A percentile compares a stretch with the other conserved stretches of the same genome.
Evolutionary conservation across 2,329 filamentous ascomycete species (phyloP).

Genomic region (Diplodia corticola): DNA sequence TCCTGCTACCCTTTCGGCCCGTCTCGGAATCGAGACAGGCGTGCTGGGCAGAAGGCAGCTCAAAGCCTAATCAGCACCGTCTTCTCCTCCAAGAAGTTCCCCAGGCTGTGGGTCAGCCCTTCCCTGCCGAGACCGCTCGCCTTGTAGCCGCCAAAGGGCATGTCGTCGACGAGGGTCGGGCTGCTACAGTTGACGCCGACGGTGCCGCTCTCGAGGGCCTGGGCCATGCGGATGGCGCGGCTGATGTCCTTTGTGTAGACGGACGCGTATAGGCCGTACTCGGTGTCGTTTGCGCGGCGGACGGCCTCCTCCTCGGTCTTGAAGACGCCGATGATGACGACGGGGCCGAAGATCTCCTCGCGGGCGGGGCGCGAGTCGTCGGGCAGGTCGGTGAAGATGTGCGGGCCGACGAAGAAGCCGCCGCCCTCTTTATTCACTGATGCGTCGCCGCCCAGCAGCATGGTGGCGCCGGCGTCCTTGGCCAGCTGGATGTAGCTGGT

Average conservation of each 20-base stretch:
- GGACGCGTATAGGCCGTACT: constrained; percentile 41
- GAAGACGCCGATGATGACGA: constrained; percentile 41
- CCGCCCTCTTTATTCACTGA: constrained; percentile 33
- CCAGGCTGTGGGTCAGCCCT: constrained; percentile 32
- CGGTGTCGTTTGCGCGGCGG: constrained; percentile 39
- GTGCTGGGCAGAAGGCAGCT: too few relatives aligned
- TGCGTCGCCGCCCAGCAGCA: constrained; percentile 41
- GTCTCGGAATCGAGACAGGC: too few relatives aligned
- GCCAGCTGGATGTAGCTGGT: constrained; percentile 37
- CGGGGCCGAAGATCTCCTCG: constrained; percentile 43
- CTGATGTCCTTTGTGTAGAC: constrained; percentile 42
- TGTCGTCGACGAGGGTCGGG: constrained; percentile 34
- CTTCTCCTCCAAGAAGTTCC: constrained; percentile 40
- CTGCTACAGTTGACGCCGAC: constrained; percentile 27
- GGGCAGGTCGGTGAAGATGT: constrained; percentile 35
- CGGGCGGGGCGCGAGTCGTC: constrained; percentile 34
- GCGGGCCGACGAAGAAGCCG: constrained; percentile 46
- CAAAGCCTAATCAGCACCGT: constrained; percentile 33
- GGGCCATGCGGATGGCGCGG: constrained; percentile 28
- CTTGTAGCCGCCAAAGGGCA: constrained; percentile 47
- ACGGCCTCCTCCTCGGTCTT: constrained; percentile 39
- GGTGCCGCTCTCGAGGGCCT: not conserved
- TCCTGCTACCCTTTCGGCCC: not conserved
- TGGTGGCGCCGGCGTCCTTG: constrained; percentile 43
- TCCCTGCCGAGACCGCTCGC: constrained; percentile 39